Evolutionary conservation across 179 eudicot species (phyloP).

Genomic region (Dionaea muscipula): DNA sequence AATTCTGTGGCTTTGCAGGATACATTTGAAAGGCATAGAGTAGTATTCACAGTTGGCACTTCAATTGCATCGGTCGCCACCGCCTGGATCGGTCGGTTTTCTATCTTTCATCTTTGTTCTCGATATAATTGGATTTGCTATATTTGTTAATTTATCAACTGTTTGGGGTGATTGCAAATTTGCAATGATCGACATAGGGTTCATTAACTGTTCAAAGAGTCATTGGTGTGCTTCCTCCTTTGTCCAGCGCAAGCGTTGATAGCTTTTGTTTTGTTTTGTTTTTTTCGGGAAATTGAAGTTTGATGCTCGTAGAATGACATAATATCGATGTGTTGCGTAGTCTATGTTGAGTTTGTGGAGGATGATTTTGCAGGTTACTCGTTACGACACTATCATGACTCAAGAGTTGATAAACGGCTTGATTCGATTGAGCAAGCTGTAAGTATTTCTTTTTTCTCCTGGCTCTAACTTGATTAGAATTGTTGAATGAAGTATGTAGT

Average conservation of each 20-base stretch:
- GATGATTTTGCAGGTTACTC: conserved; percentile 57
- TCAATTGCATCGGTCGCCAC: conserved; percentile 81
- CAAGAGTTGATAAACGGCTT: conserved; percentile 59
- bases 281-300: neutral
- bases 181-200: neutral
- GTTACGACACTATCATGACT: conserved; percentile 70
- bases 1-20: conserved; percentile 28
- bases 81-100: conserved; percentile 63
- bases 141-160: neutral
- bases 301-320: neutral
- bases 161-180: too few relatives aligned
- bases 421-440: conserved; percentile 82
- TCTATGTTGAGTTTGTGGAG: neutral
- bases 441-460: conserved; percentile 29
- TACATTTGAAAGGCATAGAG: conserved; percentile 81
- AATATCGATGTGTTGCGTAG: too few relatives aligned
- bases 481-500: too few relatives aligned
- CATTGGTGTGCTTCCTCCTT: too few relatives aligned
- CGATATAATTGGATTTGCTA: neutral
- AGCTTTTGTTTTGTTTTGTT: too few relatives aligned
- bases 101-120: neutral
- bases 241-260: too few relatives aligned
- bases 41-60: conserved; percentile 70
- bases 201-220: too few relatives aligned
- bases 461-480: too few relatives aligned